Evolutionary conservation across 352 stramenopile genomes (phyloP).

Genomic region (Globisporangium perplexum): DNA sequence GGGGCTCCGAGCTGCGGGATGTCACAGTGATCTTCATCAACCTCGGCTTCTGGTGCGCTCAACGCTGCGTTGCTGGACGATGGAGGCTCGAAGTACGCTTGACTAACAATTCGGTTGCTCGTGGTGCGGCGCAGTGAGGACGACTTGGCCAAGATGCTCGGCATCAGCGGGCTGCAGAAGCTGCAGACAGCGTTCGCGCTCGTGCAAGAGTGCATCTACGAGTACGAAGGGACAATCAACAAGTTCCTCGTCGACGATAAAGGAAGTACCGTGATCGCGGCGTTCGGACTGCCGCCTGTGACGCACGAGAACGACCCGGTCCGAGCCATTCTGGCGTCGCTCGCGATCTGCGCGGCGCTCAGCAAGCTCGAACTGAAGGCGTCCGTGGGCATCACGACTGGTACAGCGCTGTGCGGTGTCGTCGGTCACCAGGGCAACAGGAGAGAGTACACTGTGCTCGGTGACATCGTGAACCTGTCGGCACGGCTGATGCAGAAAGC

Average conservation of each 20-base stretch:
- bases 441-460: slow-evolving; percentile 92
- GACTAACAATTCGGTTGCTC: not conserved
- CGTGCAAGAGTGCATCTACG: slow-evolving; percentile 89
- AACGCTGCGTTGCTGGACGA: too few relatives aligned
- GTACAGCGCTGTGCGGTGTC: slow-evolving; percentile 89
- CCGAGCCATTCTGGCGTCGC: slow-evolving; percentile 83
- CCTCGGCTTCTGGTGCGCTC: slow-evolving; percentile 79
- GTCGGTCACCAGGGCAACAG: slow-evolving; percentile 88
- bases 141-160: slow-evolving; percentile 72
- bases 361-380: slow-evolving; percentile 65
- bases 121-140: slow-evolving; percentile 36
- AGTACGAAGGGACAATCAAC: slow-evolving; percentile 95
- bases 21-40: slow-evolving; percentile 94
- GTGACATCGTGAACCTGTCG: slow-evolving; percentile 92
- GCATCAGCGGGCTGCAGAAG: slow-evolving; percentile 56
- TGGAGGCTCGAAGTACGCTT: not conserved
- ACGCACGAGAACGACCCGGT: slow-evolving; percentile 90
- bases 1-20: slow-evolving; percentile 88
- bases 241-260: slow-evolving; percentile 97
- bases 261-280: slow-evolving; percentile 91
- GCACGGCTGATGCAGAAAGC: slow-evolving; percentile 90
- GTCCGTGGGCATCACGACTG: slow-evolving; percentile 90
- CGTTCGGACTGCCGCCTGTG: slow-evolving; percentile 89
- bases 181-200: slow-evolving; percentile 75
- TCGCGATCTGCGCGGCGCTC: slow-evolving; percentile 79